phyloP scores from a whole-genome alignment of 805 yeast genomes.

The baker's yeast (Saccharomyces cerevisiae) region DNA sequence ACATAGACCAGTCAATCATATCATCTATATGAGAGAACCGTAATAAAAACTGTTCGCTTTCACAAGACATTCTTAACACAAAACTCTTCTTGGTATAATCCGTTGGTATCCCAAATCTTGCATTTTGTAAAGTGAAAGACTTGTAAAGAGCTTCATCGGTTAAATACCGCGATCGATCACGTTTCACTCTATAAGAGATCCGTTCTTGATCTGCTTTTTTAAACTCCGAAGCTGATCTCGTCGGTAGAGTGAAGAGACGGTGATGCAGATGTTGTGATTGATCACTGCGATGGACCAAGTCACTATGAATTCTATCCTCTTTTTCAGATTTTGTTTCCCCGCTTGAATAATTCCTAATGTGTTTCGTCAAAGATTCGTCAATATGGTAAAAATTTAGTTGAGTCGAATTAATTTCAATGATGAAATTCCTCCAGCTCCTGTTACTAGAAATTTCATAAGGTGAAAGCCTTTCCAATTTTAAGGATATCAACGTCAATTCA shows the following conservation, averaged over 20 bases:
- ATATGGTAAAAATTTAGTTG: conserved; percentile 62
- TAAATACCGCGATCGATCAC: conserved; percentile 20
- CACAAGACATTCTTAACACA: conserved; percentile 67
- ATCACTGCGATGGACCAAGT: not conserved
- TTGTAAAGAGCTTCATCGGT: conserved; percentile 36
- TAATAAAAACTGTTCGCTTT: conserved; percentile 70
- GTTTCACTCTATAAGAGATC: conserved; percentile 12
- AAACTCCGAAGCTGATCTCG: conserved; percentile 18
- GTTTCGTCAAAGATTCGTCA: conserved; percentile 28
- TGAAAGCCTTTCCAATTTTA: conserved; percentile 68
- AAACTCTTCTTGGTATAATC: conserved; percentile 63
- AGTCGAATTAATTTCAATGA: conserved; percentile 77
- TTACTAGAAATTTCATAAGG: conserved; percentile 64
- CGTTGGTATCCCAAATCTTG: conserved; percentile 72
- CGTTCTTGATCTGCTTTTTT: conserved; percentile 17
- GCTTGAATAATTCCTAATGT: conserved; percentile 25
- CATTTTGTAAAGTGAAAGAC: conserved; percentile 75
- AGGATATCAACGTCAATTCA: conserved; percentile 45
- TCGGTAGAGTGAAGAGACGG: conserved; percentile 6
- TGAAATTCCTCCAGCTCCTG: conserved; percentile 61
- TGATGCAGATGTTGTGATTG: conserved; percentile 10
- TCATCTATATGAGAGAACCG: conserved; percentile 54
- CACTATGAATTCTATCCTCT: not conserved
- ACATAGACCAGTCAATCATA: conserved; percentile 71
- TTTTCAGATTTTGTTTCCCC: conserved; percentile 13